phyloP scores from a whole-genome alignment of 1,284 basidiomycete species.

The Ustilago cynodontis region DNA sequence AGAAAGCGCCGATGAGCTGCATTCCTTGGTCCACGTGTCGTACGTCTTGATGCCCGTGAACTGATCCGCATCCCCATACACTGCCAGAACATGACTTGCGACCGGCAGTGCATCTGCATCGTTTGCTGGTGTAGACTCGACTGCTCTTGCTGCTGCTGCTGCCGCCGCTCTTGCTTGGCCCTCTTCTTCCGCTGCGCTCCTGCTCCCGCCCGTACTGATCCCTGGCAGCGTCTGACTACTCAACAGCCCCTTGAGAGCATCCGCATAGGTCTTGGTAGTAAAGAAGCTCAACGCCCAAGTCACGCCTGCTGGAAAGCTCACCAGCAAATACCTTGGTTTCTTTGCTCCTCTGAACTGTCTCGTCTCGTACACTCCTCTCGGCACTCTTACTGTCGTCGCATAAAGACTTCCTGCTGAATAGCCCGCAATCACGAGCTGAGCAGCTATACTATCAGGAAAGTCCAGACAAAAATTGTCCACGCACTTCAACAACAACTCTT shows the following conservation, averaged over 20 bases:
- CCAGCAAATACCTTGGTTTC: conserved; percentile 41
- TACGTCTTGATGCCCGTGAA: conserved; percentile 43
- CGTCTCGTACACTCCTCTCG: conserved; percentile 16
- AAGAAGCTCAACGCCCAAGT: conserved; percentile 55
- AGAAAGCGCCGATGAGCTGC: conserved; percentile 15
- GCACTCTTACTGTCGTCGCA: conserved; percentile 29
- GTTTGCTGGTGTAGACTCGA: conserved; percentile 23
- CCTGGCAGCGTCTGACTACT: conserved; percentile 6
- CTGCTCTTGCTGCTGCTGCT: conserved; percentile 16
- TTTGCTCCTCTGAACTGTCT: conserved; percentile 31
- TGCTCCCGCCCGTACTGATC: neutral
- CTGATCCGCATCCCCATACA: conserved; percentile 51
- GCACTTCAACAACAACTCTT: conserved; percentile 34
- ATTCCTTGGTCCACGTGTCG: conserved; percentile 30
- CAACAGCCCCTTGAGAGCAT: conserved; percentile 33
- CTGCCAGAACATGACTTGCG: conserved; percentile 35
- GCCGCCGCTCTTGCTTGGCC: conserved; percentile 6
- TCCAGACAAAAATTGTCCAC: conserved; percentile 43
- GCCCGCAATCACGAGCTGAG: conserved; percentile 28
- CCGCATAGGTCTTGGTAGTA: conserved; percentile 21
- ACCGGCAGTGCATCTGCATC: conserved; percentile 26
- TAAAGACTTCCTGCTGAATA: conserved; percentile 52
- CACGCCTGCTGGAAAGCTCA: conserved; percentile 53
- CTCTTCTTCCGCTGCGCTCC: conserved; percentile 9
- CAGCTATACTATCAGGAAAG: conserved; percentile 15